Base-by-base conservation (phyloP, 164 flowering plant genomes). In the Chloranthus sessilifolius region DNA sequence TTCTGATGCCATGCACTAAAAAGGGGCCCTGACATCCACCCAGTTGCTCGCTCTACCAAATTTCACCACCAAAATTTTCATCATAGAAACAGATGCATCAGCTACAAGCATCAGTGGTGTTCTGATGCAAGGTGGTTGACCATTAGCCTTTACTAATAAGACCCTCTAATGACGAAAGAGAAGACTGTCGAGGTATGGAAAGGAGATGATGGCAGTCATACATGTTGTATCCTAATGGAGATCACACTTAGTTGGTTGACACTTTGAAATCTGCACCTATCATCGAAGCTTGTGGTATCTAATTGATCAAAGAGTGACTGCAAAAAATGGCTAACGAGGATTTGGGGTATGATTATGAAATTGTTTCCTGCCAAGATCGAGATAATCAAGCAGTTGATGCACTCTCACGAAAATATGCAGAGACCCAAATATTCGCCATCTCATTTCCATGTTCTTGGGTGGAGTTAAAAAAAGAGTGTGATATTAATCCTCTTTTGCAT, bases 181-280 rank as follows among this genome's bases (percentile, higher is more conserved):
- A 20, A 2, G n/a, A 12, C 35, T 26, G 2, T 53, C 57, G 14
- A 42, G 25, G 16, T 59, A 59, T 59, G 63, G 50, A 31, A 59
- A 51, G 30, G 63, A 59, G 19, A 12, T 59, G 19, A 1, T 59
- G 36, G 63, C 56, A 7, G 12, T 33, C 12, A 33, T 33, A 7
- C 36, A 33, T 33, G 36, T 12, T 7, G 36, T 33, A 7, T 7
- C 36, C 36, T 7, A 11, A 7, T 33, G 36, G 8, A 33, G 7
- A 7, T 33, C 8, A 6, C 36, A 33, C 7, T 7, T 33, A 33
- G 7, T 33, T 33, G 36, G 8, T 11, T 6, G 7, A 11, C 11
- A 33, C 36, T 33, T 33, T 6, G 7, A 33, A 6, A 33, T 33
- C 7, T 33, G 11, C 11, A 33, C 11, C 7, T 33, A 33, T 33